Evolutionary conservation across 768 basidiomycete genomes (phyloP).

Genomic region (Tephrocybe sp.): DNA sequence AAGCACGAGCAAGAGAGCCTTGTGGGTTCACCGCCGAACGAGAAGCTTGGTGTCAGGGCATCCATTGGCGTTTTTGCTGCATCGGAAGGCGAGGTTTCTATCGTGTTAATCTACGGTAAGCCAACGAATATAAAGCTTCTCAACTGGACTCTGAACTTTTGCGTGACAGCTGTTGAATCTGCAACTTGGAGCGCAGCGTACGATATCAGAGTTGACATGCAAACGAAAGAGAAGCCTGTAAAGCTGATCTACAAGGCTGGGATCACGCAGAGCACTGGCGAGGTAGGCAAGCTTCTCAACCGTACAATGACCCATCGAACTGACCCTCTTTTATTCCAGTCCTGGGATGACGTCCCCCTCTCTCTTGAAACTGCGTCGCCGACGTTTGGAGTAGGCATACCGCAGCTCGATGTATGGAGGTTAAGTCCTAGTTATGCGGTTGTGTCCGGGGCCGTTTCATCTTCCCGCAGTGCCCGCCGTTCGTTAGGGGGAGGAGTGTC

Average conservation of each 20-base stretch:
- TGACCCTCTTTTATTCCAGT: not conserved
- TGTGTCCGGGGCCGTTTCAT: too few relatives aligned
- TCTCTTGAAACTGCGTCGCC: conserved; percentile 42
- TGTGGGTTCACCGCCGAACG: conserved; percentile 11
- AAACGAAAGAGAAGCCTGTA: conserved; percentile 36
- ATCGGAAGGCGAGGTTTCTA: conserved; percentile 25
- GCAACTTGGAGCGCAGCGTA: conserved; percentile 39
- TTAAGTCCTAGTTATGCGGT: conserved; percentile 19
- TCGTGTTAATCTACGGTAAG: conserved; percentile 32
- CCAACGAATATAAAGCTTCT: conserved; percentile 34
- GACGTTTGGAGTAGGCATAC: conserved; percentile 36
- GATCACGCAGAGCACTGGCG: conserved; percentile 41
- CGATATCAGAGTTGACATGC: conserved; percentile 42
- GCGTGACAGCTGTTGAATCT: conserved; percentile 28
- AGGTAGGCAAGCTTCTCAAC: conserved; percentile 24
- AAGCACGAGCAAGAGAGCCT: conserved; percentile 16
- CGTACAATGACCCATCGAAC: not conserved
- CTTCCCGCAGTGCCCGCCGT: too few relatives aligned
- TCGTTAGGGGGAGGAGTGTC: too few relatives aligned
- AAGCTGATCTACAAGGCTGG: conserved; percentile 38
- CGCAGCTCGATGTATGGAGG: conserved; percentile 34
- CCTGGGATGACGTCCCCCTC: conserved; percentile 39
- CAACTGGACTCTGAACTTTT: conserved; percentile 12
- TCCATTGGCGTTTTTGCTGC: conserved; percentile 26
- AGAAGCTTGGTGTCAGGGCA: conserved; percentile 14